Percentiles rank a stretch among this genome's conserved stretches.
These are phyloP conservation scores for Dalbergia cochinchinensis DNA, from an alignment of 306 rosid genomes.

Conservation along the genomic window DNA sequence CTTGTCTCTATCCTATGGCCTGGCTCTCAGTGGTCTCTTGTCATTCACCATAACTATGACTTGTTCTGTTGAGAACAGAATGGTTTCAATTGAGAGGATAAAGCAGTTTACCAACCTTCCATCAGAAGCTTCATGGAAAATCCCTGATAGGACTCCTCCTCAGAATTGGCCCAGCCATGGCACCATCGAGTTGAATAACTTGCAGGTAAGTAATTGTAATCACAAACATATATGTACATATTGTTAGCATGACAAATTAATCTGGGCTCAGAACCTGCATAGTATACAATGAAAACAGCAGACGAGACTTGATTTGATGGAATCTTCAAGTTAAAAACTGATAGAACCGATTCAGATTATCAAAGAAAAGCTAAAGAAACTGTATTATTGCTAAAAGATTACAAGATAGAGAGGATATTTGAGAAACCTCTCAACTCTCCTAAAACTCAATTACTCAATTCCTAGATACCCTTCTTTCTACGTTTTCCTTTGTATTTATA, in stretches of 20 bases:
- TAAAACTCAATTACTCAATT: no score
- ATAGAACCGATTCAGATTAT: no score
- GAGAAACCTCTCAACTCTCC: no score
- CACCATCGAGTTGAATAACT: constrained; percentile 64
- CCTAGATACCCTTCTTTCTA: no score
- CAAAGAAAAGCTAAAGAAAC: no score
- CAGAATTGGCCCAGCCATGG: constrained; percentile 81
- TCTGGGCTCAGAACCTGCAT: neutral
- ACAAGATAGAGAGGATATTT: no score
- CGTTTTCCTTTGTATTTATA: no score
- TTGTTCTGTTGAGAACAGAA: constrained; percentile 76
- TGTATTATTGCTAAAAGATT: no score
- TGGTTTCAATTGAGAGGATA: constrained; percentile 92
- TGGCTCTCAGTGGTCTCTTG: constrained; percentile 71
- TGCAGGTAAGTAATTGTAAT: constrained; percentile 70
- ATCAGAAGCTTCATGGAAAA: constrained; percentile 80
- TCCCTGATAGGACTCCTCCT: constrained; percentile 66
- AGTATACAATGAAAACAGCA: neutral
- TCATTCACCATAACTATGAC: constrained; percentile 65
- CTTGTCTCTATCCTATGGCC: constrained; percentile 82
- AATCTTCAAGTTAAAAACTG: neutral
- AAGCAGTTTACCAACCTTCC: constrained; percentile 76
- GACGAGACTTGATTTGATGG: neutral
- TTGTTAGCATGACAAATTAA: neutral
- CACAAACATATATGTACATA: neutral